Evolutionary conservation across 2,329 filamentous ascomycete genomes (phyloP).

Genomic region (Parastagonospora avenae): DNA sequence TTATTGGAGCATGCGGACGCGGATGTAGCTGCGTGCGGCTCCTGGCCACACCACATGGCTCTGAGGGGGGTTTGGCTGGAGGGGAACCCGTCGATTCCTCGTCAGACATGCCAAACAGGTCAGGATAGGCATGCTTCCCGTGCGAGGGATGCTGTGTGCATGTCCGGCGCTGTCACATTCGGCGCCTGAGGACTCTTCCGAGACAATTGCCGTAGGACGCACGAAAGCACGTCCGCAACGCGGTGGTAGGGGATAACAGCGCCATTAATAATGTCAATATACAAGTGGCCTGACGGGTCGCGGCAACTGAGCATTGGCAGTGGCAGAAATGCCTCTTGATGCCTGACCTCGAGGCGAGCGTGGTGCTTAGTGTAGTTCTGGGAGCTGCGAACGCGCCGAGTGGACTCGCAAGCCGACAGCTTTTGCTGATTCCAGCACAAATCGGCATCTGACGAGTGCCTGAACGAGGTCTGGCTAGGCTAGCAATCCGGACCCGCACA

Average conservation of each 20-base stretch:
- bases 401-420: not conserved
- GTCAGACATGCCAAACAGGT: too few species aligned
- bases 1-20: too few species aligned
- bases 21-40: too few species aligned
- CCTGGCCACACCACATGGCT: too few species aligned
- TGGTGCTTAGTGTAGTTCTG: not conserved
- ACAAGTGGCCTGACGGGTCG: not conserved
- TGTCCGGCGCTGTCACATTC: not conserved
- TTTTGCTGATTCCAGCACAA: not conserved
- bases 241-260: constrained; percentile 17
- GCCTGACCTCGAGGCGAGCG: constrained; percentile 15
- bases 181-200: constrained; percentile 7
- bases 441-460: too few species aligned
- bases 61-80: too few species aligned
- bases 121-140: too few species aligned
- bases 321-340: constrained; percentile 23
- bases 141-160: not conserved
- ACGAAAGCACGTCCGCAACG: constrained; percentile 14
- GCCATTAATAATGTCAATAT: constrained; percentile 17
- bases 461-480: too few species aligned
- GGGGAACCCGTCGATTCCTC: too few species aligned
- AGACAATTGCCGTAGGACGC: constrained; percentile 20
- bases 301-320: constrained; percentile 15
- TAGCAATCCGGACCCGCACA: not conserved
- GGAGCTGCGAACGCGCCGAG: too few species aligned